Conservation (phyloP, 345 rosid genomes). For the Geranium rotundifolium region DNA sequence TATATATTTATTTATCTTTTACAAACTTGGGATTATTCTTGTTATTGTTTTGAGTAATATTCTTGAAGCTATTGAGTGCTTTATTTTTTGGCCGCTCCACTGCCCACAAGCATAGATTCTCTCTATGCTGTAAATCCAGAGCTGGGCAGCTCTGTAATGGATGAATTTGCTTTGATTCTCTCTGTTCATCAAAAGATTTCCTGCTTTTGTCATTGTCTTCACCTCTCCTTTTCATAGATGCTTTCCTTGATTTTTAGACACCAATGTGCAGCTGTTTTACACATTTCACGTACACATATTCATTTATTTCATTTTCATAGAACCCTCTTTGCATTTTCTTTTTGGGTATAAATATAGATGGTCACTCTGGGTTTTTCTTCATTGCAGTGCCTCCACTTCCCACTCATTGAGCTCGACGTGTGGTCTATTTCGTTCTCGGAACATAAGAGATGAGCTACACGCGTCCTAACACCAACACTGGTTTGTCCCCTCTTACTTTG, state of each 20-base stretch:
- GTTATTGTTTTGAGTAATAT: constrained; percentile 2
- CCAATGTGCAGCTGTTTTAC: constrained; percentile 29
- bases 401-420: not conserved
- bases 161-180: constrained; percentile 22
- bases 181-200: constrained; percentile 31
- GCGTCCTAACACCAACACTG: not conserved
- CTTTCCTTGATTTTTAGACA: constrained; percentile 25
- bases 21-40: not conserved
- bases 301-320: constrained; percentile 19
- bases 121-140: constrained; percentile 10
- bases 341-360: constrained; percentile 35
- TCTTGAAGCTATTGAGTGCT: constrained; percentile 3
- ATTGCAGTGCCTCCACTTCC: constrained; percentile 13
- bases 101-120: constrained; percentile 63
- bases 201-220: constrained; percentile 33
- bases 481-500: not conserved
- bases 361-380: constrained; percentile 23
- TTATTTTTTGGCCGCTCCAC: constrained; percentile 30
- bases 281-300: constrained; percentile 23
- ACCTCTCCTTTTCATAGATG: constrained; percentile 41
- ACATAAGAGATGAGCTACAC: not conserved
- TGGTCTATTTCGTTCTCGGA: not conserved
- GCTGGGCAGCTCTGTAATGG: constrained; percentile 17
- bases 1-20: not conserved
- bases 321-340: constrained; percentile 2